Percentiles rank a stretch among this genome's conserved stretches.
phyloP scores from a whole-genome alignment of 169 alveolate species.

The Plasmodium chabaudi region DNA sequence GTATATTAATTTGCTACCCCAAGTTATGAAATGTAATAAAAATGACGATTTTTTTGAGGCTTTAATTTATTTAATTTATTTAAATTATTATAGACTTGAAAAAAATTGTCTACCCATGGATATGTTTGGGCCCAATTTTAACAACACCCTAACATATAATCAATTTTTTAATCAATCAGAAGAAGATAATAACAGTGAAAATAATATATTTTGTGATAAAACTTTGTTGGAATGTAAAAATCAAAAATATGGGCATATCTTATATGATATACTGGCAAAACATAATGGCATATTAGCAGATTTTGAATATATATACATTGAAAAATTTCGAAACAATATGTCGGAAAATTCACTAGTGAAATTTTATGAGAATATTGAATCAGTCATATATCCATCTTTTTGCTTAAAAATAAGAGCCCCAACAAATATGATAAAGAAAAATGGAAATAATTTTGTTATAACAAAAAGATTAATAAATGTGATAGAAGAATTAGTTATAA shows the following conservation, averaged over 20 bases:
- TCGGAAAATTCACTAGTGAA: conserved; percentile 8
- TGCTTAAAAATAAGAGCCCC: conserved; percentile 5
- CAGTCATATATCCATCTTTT: conserved; percentile 44
- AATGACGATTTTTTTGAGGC: conserved; percentile 31
- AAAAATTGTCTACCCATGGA: not conserved
- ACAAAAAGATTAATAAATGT: conserved; percentile 28
- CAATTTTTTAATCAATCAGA: not conserved
- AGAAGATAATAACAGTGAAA: not conserved
- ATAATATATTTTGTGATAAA: not conserved
- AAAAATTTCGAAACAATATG: conserved; percentile 23
- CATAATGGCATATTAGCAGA: conserved; percentile 10
- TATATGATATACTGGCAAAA: conserved; percentile 7
- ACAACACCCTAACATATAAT: not conserved
- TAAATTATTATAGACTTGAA: conserved; percentile 38
- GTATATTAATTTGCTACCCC: conserved; percentile 32
- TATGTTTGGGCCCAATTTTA: not conserved
- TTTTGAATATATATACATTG: conserved; percentile 32
- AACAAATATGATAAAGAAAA: conserved; percentile 6
- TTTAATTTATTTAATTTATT: conserved; percentile 38
- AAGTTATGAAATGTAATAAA: conserved; percentile 16
- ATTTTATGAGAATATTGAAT: conserved; percentile 19
- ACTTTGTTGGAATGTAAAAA: not conserved
- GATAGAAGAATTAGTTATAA: conserved; percentile 22
- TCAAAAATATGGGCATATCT: not conserved
- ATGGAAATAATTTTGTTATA: conserved; percentile 26